Evolutionary conservation across 1,284 basidiomycete species (phyloP), one percentile per base, ranked within the genome.

Genomic region (Moesziomyces globuligerus): DNA sequence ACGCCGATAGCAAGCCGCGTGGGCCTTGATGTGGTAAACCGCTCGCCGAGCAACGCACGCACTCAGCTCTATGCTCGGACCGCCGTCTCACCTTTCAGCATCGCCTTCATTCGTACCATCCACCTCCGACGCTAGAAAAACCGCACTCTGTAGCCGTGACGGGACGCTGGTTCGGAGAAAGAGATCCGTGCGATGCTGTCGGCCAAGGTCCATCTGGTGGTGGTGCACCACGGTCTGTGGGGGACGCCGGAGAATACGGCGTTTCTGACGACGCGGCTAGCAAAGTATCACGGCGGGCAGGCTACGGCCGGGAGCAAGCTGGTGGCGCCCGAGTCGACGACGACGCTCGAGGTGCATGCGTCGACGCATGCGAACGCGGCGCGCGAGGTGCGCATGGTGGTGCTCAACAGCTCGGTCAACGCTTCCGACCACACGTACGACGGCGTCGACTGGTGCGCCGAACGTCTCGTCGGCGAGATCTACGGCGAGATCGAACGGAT

Each of bases 161-260:
- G n/a, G n/a, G n/a, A n/a, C n/a, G n/a, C n/a, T n/a, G n/a, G n/a
- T n/a, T n/a, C n/a, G n/a, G n/a, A n/a, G n/a, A n/a, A n/a, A n/a
- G n/a, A n/a, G n/a, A n/a, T n/a, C n/a, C n/a, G n/a, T n/a, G n/a
- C n/a, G n/a, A n/a, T n/a, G n/a, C n/a, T n/a, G n/a, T n/a, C n/a
- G n/a, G n/a, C n/a, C n/a, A 58, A 42, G 24, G 70, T 83, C 11
- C 90, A 90, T 73, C 85, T 90, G 11, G 85, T 90, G 17, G 88
- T 91, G 25, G 86, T 91, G 55, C 86, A 91, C 38, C 91, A 92
- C 75, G 91, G 91, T 34, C 90, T 93, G 88, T 93, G 91, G 91
- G 91, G 91, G 2, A 87, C 88, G 70, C 88, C 90, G 0, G 48
- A 53, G 38, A 86, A 90, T 76, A 84, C 89, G 11, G 81, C 83